Percentiles rank a stretch among this genome's conserved stretches.
phyloP scores from a whole-genome alignment of 2,329 filamentous ascomycete genomes.

The Truncatella angustata region DNA sequence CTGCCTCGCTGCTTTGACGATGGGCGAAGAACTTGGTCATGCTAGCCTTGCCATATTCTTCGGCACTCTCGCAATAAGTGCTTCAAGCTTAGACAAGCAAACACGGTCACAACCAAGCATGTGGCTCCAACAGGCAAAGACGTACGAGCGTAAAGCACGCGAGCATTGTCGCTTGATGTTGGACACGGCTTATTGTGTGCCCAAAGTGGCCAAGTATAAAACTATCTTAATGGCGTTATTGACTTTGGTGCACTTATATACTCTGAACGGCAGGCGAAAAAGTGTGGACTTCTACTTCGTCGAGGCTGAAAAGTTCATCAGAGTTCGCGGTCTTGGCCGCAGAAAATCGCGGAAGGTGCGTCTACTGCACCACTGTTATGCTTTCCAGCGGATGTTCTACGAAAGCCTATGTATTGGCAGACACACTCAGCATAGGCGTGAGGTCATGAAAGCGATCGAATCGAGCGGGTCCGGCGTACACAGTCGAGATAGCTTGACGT shows the following conservation, averaged over 20 bases:
- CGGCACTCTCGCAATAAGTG: slow-evolving; percentile 35
- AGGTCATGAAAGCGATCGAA: slow-evolving; percentile 18
- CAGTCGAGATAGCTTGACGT: slow-evolving; percentile 29
- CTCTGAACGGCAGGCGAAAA: slow-evolving; percentile 30
- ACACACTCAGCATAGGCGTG: slow-evolving; percentile 15
- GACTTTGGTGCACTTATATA: slow-evolving; percentile 36
- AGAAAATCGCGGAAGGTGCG: slow-evolving; percentile 39
- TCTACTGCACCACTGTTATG: slow-evolving; percentile 40
- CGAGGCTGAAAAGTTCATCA: slow-evolving; percentile 38
- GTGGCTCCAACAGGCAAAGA: slow-evolving; percentile 29
- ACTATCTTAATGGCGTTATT: slow-evolving; percentile 38
- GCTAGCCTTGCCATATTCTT: slow-evolving; percentile 36
- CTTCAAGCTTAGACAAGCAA: slow-evolving; percentile 31
- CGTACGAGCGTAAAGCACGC: slow-evolving; percentile 21
- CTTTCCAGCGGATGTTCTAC: slow-evolving; percentile 35
- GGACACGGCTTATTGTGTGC: slow-evolving; percentile 26
- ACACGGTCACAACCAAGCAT: slow-evolving; percentile 20
- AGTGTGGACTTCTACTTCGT: slow-evolving; percentile 35
- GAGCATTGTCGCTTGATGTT: slow-evolving; percentile 22
- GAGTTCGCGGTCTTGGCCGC: slow-evolving; percentile 32
- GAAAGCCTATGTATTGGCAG: slow-evolving; percentile 32
- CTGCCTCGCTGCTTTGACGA: slow-evolving; percentile 32
- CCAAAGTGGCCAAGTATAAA: slow-evolving; percentile 38
- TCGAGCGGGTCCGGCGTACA: slow-evolving; percentile 14
- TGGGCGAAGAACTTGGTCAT: slow-evolving; percentile 32